These are phyloP conservation scores for Skeletonema costatum DNA, from an alignment of 108 stramenopile species.

Conservation along the genomic window DNA sequence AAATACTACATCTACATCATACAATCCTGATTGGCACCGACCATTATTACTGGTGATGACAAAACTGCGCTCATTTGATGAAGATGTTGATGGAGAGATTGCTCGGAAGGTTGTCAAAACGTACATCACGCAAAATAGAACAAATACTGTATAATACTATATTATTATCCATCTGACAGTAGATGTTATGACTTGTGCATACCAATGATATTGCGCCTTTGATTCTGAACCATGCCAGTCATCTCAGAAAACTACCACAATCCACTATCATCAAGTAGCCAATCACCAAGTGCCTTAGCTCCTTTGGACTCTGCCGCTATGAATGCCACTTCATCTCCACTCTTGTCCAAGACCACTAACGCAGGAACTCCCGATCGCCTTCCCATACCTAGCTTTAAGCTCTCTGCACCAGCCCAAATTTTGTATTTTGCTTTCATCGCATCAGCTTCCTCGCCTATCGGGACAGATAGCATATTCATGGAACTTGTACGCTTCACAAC, in stretches of 20 bases:
- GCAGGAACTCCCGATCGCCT: constrained; percentile 74
- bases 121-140: not conserved
- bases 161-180: too few relatives aligned
- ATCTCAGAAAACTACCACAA: constrained; percentile 48
- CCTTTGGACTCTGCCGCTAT: constrained; percentile 56
- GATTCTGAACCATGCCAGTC: not conserved
- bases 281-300: constrained; percentile 47
- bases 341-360: constrained; percentile 60
- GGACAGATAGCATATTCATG: constrained; percentile 60
- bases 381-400: constrained; percentile 48
- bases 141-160: not conserved
- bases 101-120: constrained; percentile 15
- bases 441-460: constrained; percentile 55
- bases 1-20: constrained; percentile 3
- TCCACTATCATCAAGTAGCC: constrained; percentile 65
- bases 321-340: constrained; percentile 59
- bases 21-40: constrained; percentile 65
- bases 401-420: constrained; percentile 68
- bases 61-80: constrained; percentile 58
- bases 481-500: constrained; percentile 29
- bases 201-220: not conserved
- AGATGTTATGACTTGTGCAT: too few relatives aligned
- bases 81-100: constrained; percentile 32
- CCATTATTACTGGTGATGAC: constrained; percentile 58
- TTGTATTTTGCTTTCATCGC: constrained; percentile 51